Base-by-base conservation (phyloP, 2,329 filamentous ascomycete species). In the Madurella fahalii region DNA sequence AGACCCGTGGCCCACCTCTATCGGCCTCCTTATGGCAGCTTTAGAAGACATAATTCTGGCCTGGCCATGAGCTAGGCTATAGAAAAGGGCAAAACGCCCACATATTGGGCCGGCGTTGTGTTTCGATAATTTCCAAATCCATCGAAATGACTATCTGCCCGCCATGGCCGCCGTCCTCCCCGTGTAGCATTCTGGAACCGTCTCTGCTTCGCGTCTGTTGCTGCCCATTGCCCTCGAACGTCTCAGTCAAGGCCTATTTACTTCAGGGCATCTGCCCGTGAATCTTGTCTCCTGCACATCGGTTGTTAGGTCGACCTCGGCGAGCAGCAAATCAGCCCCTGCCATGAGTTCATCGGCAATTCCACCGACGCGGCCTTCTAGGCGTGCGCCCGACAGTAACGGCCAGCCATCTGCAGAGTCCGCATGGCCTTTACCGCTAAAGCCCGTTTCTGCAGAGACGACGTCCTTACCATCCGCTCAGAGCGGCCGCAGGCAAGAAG, bases 71-170 rank as follows among this genome's bases (percentile, higher is more conserved):
- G n/a, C 15, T n/a, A 4, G 41, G 44, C 47, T 57, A 20, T 32
- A 7, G 32, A 41, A 53, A 44, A 56, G 42, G 42, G 32, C 16
- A 13, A 18, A 43, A 30, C 43, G 53, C 47, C 53, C 56, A 25
- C 43, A 25, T 45, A 18, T n/a, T 31, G 20, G 58, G 58, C 50
- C 58, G 52, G 40, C 34, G 43, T 31, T 40, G 25, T 54, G 54
- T 57, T 59, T 56, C 54, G 54, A 41, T 31, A 20, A 42, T 18
- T 44, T 50, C 31, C 45, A 45, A 52, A 31, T 46, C 15, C 25
- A 31, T 50, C 51, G 16, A 16, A 17, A 16, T 53, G 43, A 47
- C 40, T 57, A 57, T 53, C 48, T 57, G 32, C 51, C 42, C 18
- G 37, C 16, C 34, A 16, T 32, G 42, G 37, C 51, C 43, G 43